Evolutionary conservation across 2,329 filamentous ascomycete species (phyloP).

Genomic region (Pseudohalonectria lignicola): DNA sequence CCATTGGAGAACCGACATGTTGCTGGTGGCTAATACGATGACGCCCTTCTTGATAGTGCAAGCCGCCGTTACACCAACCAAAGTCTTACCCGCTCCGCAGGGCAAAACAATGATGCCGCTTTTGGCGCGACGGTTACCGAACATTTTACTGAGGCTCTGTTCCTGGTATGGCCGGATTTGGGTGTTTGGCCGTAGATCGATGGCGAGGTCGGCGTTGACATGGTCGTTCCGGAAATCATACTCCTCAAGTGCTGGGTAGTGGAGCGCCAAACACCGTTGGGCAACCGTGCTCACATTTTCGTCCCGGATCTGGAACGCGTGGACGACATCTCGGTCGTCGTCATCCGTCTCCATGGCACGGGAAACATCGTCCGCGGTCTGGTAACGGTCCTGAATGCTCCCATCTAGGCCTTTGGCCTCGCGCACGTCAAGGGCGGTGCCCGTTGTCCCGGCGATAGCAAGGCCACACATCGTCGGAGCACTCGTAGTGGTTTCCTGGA

Average conservation of each 20-base stretch:
- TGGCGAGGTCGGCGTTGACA: slow-evolving; percentile 76
- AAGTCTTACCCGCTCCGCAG: slow-evolving; percentile 85
- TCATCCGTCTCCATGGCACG: background rate
- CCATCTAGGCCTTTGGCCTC: background rate
- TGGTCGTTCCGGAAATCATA: slow-evolving; percentile 89
- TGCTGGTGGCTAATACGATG: slow-evolving; percentile 85
- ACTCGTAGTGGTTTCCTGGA: slow-evolving; percentile 57
- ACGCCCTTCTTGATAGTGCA: slow-evolving; percentile 92
- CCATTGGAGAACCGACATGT: slow-evolving; percentile 95
- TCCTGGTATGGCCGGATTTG: slow-evolving; percentile 89
- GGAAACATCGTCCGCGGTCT: background rate
- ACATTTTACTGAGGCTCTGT: slow-evolving; percentile 96
- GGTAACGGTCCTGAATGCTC: background rate
- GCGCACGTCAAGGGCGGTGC: slow-evolving; percentile 53
- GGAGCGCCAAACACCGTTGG: slow-evolving; percentile 73
- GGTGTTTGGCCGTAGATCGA: slow-evolving; percentile 74
- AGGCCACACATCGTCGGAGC: slow-evolving; percentile 73
- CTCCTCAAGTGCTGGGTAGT: slow-evolving; percentile 78
- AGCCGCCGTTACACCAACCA: slow-evolving; percentile 87
- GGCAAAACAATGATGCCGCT: slow-evolving; percentile 90
- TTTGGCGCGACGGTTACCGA: slow-evolving; percentile 87
- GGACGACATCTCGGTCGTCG: slow-evolving; percentile 63
- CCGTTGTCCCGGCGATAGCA: slow-evolving; percentile 82
- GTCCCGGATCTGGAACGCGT: slow-evolving; percentile 80
- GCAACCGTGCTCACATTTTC: slow-evolving; percentile 73